Evolutionary conservation across 768 basidiomycete species (phyloP).

Genomic region (Lactarius pseudohatsudake): DNA sequence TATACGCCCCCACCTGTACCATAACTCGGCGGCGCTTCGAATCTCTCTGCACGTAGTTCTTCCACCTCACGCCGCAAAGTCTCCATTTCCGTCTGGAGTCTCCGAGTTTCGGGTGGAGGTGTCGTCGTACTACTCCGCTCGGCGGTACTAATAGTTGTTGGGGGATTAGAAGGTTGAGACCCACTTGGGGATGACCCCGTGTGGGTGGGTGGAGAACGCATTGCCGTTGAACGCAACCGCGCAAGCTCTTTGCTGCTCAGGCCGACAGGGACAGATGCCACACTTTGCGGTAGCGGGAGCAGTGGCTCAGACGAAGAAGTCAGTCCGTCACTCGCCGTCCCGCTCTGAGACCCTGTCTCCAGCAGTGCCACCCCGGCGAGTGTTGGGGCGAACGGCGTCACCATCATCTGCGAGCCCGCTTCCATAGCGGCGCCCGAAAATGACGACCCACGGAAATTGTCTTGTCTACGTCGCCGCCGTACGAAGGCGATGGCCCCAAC

Average conservation of each 20-base stretch:
- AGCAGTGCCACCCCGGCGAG: neutral
- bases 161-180: neutral
- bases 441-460: neutral
- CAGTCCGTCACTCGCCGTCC: neutral
- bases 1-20: neutral
- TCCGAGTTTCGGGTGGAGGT: neutral
- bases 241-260: constrained; percentile 20
- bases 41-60: constrained; percentile 30
- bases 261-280: neutral
- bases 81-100: constrained; percentile 32
- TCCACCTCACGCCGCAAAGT: constrained; percentile 32
- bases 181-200: neutral
- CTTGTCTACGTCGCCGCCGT: constrained; percentile 14
- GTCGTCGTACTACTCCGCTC: neutral
- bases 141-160: too few species aligned
- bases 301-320: neutral
- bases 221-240: neutral
- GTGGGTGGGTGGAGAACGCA: neutral
- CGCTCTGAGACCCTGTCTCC: neutral
- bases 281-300: neutral
- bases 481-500: neutral
- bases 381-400: constrained; percentile 9
- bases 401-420: neutral
- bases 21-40: constrained; percentile 34
- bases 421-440: neutral